These are phyloP conservation scores for Penicillium sclerotigenum DNA, from an alignment of 2,329 filamentous ascomycete species.

Conservation along the genomic window DNA sequence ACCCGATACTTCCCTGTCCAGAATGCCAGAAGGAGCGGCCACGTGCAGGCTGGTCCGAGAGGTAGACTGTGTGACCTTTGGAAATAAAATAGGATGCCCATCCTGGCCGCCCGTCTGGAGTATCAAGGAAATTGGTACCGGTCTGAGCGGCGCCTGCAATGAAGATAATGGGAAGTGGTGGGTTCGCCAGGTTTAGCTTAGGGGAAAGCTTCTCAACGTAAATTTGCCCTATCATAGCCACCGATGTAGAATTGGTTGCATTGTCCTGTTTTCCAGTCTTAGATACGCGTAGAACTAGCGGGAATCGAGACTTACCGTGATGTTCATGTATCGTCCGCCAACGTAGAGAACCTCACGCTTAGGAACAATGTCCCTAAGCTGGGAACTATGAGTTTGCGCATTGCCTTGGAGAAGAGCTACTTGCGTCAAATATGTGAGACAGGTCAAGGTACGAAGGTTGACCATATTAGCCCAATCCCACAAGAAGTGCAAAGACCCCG, in stretches of 20 bases:
- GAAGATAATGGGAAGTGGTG: conserved; percentile 2
- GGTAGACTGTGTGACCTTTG: conserved; percentile 2
- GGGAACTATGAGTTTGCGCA: not conserved
- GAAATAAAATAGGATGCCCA: conserved; percentile 2
- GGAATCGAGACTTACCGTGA: not conserved
- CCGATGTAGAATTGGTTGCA: not conserved
- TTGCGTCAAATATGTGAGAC: not conserved
- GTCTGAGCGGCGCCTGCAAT: conserved; percentile 1
- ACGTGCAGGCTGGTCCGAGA: conserved; percentile 1
- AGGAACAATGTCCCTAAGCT: conserved; percentile 1
- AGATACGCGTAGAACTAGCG: not conserved
- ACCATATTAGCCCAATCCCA: not conserved
- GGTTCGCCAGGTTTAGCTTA: not conserved
- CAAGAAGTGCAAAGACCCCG: not conserved
- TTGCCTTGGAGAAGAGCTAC: not conserved
- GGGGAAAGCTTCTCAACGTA: conserved; percentile 4
- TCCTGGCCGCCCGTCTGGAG: conserved; percentile 2
- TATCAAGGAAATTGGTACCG: conserved; percentile 3
- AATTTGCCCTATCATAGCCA: not conserved
- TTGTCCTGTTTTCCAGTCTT: not conserved
- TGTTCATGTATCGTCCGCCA: conserved; percentile 1
- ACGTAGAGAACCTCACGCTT: conserved; percentile 1
- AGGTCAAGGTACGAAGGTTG: not conserved
- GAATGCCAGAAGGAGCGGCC: not conserved
- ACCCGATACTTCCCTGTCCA: not conserved